These are phyloP conservation scores for Aspergillus pseudonomiae DNA, from an alignment of 2,329 filamentous ascomycete genomes.

Conservation along the genomic window DNA sequence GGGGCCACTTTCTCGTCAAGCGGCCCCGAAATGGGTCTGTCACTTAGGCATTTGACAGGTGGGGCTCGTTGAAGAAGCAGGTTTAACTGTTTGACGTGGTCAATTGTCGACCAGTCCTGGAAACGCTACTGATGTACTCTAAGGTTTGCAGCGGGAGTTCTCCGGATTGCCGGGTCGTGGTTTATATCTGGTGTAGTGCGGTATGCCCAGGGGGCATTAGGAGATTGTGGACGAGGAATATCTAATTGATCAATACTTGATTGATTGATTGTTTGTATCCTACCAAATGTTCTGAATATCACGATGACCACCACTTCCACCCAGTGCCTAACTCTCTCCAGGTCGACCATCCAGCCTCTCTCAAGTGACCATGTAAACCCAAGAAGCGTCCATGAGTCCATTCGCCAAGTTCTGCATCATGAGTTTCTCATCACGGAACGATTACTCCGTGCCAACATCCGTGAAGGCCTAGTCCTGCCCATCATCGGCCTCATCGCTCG, in stretches of 20 bases:
- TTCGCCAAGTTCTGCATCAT: neutral
- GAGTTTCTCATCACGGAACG: slow-evolving; percentile 8
- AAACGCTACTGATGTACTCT: neutral
- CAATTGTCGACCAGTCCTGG: neutral
- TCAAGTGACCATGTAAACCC: neutral
- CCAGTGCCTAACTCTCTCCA: neutral
- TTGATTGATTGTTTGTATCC: neutral
- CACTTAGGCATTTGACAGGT: neutral
- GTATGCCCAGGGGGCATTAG: neutral
- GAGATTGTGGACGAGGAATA: neutral
- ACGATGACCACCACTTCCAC: neutral
- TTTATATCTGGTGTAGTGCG: neutral
- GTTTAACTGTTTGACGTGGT: neutral
- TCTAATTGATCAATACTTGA: no score
- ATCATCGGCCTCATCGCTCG: slow-evolving; percentile 8
- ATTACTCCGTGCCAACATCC: slow-evolving; percentile 5
- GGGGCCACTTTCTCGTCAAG: neutral
- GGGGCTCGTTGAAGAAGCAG: neutral
- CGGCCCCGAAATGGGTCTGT: neutral
- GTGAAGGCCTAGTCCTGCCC: slow-evolving; percentile 8
- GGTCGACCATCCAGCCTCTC: neutral
- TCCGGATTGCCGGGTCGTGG: neutral
- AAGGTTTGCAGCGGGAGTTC: neutral
- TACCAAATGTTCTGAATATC: neutral
- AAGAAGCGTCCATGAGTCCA: neutral